Evolutionary conservation across 768 basidiomycete species (phyloP), one percentile per base, ranked within the genome.

Genomic region (Leucosporidium scottii): DNA sequence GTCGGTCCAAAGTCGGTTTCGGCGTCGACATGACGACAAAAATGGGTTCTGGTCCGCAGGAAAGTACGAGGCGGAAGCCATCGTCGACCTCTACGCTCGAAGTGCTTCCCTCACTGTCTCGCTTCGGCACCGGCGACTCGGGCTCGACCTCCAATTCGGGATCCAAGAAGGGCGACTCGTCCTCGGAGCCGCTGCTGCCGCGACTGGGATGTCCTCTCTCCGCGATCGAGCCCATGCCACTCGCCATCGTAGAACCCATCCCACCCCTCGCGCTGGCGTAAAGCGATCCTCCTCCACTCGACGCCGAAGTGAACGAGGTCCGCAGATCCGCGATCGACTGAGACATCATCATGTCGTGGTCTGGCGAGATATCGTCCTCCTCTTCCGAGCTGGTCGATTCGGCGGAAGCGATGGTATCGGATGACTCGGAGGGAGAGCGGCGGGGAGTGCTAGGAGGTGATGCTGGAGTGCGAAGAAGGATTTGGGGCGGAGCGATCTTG

Each of bases 261-360:
- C 39, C 36, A 10, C 12, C 59, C 36, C 28, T 9, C 58, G 58
- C 57, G 64, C 48, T 30, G 25, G 50, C 44, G 18, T 53, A 6
- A 30, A 55, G 15, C 10, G 58, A 59, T 3, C 13, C 20, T 10
- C 27, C 59, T 10, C 47, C 25, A 23, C 39, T 21, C 4, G 63
- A 31, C 31, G 50, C 18, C 31, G 25, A 3, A 47, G 31, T 7
- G 23, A 28, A 28, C n/a, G 61, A 64, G 3, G 58, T 58, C 30
- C 71, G 71, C 28, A 72, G 55, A 58, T 72, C 71, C 31, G 65
- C 64, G 5, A 72, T 68, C 5, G 61, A 60, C 20, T 61, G 61
- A 9, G 67, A 68, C 60, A 72, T 68, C 50, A 68, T 56, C 36
- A 72, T 48, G 48, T 68, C 64, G 51, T 66, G 57, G 30, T 59